Percentiles rank a stretch among this genome's conserved stretches.
These are phyloP conservation scores for Ustulina deusta DNA, from an alignment of 2,329 filamentous ascomycete species.

Conservation along the genomic window DNA sequence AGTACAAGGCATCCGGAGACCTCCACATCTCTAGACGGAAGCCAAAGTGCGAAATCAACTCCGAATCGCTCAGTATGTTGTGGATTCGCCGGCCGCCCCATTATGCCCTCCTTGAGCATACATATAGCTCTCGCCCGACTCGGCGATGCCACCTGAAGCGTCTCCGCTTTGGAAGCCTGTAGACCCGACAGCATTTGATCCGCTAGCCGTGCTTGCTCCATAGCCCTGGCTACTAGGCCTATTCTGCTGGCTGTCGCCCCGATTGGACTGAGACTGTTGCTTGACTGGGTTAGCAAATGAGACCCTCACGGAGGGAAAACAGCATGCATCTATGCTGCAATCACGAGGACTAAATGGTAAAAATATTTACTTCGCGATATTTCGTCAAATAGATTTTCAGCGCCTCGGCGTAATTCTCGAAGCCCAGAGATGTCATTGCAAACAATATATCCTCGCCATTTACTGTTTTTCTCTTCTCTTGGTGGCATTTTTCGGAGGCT, in stretches of 20 bases:
- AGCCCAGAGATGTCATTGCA: constrained; percentile 98
- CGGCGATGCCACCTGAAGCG: constrained; percentile 57
- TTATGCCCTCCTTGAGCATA: constrained; percentile 70
- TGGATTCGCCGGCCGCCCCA: constrained; percentile 63
- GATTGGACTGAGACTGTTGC: constrained; percentile 82
- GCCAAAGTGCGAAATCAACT: constrained; percentile 28
- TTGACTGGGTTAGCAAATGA: constrained; percentile 49
- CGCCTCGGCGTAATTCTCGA: constrained; percentile 98
- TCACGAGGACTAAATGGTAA: constrained; percentile 25
- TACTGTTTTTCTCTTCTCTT: constrained; percentile 99
- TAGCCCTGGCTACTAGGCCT: constrained; percentile 67
- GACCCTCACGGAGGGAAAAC: neutral
- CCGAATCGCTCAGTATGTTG: constrained; percentile 59
- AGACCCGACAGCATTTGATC: constrained; percentile 55
- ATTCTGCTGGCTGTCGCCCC: constrained; percentile 67
- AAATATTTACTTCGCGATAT: constrained; percentile 89
- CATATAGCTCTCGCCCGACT: constrained; percentile 63
- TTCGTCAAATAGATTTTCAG: constrained; percentile 98
- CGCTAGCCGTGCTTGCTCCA: constrained; percentile 57
- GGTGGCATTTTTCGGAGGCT: constrained; percentile 99
- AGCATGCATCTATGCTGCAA: constrained; percentile 23
- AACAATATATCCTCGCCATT: constrained; percentile 99
- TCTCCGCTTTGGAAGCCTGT: constrained; percentile 62
- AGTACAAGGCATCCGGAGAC: constrained; percentile 43
- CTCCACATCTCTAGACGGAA: constrained; percentile 30